Evolutionary conservation across 768 basidiomycete species (phyloP), one percentile per base, ranked within the genome.

Genomic region (Mycena amicta): DNA sequence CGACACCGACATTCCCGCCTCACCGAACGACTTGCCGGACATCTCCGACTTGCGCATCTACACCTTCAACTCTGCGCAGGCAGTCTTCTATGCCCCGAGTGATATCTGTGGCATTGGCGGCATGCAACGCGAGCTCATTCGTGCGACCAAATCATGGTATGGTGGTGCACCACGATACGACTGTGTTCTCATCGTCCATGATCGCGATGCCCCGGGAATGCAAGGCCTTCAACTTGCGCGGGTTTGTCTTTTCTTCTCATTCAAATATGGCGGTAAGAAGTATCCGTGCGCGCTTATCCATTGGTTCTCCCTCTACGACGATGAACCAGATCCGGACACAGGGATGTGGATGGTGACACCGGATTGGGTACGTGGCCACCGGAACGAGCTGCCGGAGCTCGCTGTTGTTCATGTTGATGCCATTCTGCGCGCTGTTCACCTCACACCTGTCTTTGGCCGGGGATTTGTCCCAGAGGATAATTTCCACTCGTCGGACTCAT

Each of bases 41-140:
- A 70, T 67, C 50, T 68, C 71, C 11, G 11, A 23, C n/a, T 52
- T 68, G 1, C 26, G 52, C 55, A 5, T 75, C 33, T 53, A 54
- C 16, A 51, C 71, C 4, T 75, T 66, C 50, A 59, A 62, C 40
- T 74, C 74, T 20, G 75, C 73, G 0, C 31, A 62, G 20, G 67
- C 75, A 3, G 59, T 45, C 1, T 76, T 70, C 52, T 70, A 68
- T 60, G 70, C 75, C 5, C 75, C 76, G 20, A 78, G 76, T 65
- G 68, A 77, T 37, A 52, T 60, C 22, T 71, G 65, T 47, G 73
- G 75, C 4, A 53, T 68, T 31, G 52, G 66, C 3, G 67, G 74
- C 5, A 67, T 72, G 71, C 41, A 55, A 20, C 59, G 58, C 20
- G 71, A 76, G 55, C 59, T 57, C 5, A 76, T 78, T 28, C 57